Conservation (phyloP, 2,329 filamentous ascomycete genomes). For the Harringtonia aguacate region DNA sequence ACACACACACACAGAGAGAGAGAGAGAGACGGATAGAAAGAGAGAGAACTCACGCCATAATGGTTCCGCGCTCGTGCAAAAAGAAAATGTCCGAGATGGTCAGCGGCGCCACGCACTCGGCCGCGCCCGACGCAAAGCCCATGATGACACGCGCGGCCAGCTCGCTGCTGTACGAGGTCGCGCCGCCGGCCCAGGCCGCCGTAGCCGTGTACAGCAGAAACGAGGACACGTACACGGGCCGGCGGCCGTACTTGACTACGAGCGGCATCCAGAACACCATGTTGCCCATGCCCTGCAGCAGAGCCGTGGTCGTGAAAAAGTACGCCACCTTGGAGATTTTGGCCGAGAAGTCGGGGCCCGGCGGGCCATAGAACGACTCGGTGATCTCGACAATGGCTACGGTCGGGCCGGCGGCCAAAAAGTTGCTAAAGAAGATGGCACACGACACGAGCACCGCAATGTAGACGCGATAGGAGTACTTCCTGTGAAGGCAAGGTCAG, state of each 20-base stretch:
- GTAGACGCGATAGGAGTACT: constrained; percentile 32
- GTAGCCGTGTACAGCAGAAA: constrained; percentile 31
- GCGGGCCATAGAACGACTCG: constrained; percentile 31
- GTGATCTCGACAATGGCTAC: constrained; percentile 38
- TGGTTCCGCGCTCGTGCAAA: constrained; percentile 40
- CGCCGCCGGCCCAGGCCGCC: constrained; percentile 31
- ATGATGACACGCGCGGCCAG: constrained; percentile 37
- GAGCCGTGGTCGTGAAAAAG: constrained; percentile 40
- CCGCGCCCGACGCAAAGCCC: constrained; percentile 42
- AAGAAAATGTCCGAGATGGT: constrained; percentile 47
- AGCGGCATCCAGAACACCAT: constrained; percentile 36
- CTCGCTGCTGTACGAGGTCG: constrained; percentile 27
- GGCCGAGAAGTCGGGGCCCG: constrained; percentile 15
- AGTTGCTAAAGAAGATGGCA: constrained; percentile 46
- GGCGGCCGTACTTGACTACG: constrained; percentile 32
- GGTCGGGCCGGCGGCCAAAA: constrained; percentile 42
- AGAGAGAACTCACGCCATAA: constrained; percentile 28
- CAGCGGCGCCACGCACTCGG: constrained; percentile 37
- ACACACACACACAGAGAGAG: too few relatives aligned
- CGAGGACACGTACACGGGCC: constrained; percentile 30
- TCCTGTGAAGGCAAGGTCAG: neutral
- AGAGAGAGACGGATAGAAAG: constrained; percentile 27
- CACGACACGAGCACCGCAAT: constrained; percentile 37
- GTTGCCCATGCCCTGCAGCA: constrained; percentile 36
- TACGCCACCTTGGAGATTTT: constrained; percentile 35